Evolutionary conservation across 2,329 filamentous ascomycete species (phyloP), one percentile per base, ranked within the genome.

Genomic region (Cyphellophora attinorum): DNA sequence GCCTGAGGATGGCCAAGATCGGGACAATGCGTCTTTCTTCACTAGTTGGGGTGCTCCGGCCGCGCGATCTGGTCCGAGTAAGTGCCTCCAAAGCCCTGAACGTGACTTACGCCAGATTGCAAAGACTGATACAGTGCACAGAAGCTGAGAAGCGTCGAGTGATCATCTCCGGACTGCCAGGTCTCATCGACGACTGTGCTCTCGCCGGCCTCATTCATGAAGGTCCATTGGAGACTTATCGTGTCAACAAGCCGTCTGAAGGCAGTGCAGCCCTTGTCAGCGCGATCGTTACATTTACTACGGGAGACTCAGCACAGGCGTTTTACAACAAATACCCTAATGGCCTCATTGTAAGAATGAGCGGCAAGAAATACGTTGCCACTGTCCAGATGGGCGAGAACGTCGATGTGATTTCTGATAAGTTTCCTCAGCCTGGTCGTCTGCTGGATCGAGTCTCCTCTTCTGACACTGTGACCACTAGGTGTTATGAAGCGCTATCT

Each of bases 371-470:
- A 11, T 50, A 42, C 18, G 37, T 51, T 1, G 46, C 65, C 29
- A 45, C 61, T 5, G 54, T 60, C 12, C 55, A 59, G 11, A 49
- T 65, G n/a, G 50, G 53, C 1, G 52, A 60, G 6, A 48, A 57
- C 0, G 52, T 68, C 6, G 54, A 61, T 21, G 45, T 57, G 5
- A 47, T 61, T 38, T 61, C 61, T 37, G 60, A n/a, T n/a, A n/a
- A n/a, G n/a, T n/a, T n/a, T n/a, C n/a, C n/a, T n/a, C n/a, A n/a
- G n/a, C n/a, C n/a, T n/a, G n/a, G n/a, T n/a, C n/a, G n/a, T n/a
- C n/a, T n/a, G n/a, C n/a, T n/a, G n/a, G n/a, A n/a, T n/a, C n/a
- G n/a, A n/a, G n/a, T n/a, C n/a, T n/a, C n/a, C n/a, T n/a, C n/a
- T n/a, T n/a, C n/a, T n/a, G n/a, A n/a, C n/a, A n/a, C n/a, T n/a